These are phyloP conservation scores for Neocatenulostroma microsporum DNA, from an alignment of 2,329 filamentous ascomycete genomes.

Conservation along the genomic window DNA sequence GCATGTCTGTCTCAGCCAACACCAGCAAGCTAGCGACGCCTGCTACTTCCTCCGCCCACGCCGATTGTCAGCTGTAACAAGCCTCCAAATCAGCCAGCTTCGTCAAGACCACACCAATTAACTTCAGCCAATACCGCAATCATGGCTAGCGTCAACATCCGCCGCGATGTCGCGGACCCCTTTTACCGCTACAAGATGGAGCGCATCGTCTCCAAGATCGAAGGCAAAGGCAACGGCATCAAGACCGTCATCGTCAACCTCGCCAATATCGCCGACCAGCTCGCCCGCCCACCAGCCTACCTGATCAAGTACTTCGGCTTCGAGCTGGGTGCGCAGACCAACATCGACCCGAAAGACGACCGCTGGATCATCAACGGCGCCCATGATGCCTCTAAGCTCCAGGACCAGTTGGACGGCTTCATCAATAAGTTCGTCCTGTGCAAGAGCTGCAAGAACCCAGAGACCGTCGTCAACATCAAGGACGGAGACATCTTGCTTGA, in stretches of 20 bases:
- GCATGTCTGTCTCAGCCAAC: slow-evolving; percentile 51
- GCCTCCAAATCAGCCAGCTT: slow-evolving; percentile 1
- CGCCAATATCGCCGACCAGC: slow-evolving; percentile 82
- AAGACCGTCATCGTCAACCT: slow-evolving; percentile 98
- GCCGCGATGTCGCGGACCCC: slow-evolving; percentile 93
- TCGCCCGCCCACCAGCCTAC: slow-evolving; percentile 86
- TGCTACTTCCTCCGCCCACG: slow-evolving; percentile 7
- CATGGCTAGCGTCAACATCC: slow-evolving; percentile 98
- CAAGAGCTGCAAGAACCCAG: slow-evolving; percentile 99
- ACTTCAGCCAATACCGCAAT: slow-evolving; percentile 47
- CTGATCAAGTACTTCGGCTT: slow-evolving; percentile 99
- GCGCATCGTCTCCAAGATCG: slow-evolving; percentile 95
- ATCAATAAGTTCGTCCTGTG: slow-evolving; percentile 98
- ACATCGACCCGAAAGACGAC: slow-evolving; percentile 92
- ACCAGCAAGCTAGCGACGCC: slow-evolving; percentile 10
- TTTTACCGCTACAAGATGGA: slow-evolving; percentile 99
- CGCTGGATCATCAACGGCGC: slow-evolving; percentile 99
- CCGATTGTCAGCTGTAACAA: slow-evolving; percentile 7
- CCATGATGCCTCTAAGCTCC: slow-evolving; percentile 88
- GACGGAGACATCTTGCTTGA: slow-evolving; percentile 86
- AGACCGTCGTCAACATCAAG: slow-evolving; percentile 94
- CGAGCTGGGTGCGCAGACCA: slow-evolving; percentile 96
- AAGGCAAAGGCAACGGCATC: slow-evolving; percentile 99
- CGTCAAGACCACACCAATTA: slow-evolving; percentile 10
- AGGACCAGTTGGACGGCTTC: slow-evolving; percentile 97